Conservation (phyloP, 345 rosid genomes). For the Physaria fendleri region DNA sequence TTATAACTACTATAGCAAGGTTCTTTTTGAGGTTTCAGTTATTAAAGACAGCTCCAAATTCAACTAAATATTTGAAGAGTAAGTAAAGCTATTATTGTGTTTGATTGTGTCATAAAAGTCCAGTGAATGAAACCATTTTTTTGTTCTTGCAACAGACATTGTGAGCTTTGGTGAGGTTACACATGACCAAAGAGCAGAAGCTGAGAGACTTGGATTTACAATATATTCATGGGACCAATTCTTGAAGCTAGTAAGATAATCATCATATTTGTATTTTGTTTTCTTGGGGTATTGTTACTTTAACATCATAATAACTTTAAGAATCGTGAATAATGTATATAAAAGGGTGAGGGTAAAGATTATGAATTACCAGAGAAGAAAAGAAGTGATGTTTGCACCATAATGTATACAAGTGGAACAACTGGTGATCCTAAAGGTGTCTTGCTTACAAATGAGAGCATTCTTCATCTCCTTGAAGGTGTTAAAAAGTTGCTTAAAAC, state of each 20-base stretch:
- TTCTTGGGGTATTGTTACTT: background rate
- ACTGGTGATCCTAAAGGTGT: conserved; percentile 99
- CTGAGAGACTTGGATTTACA: conserved; percentile 49
- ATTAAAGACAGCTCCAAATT: conserved; percentile 70
- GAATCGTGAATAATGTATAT: background rate
- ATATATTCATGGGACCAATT: conserved; percentile 83
- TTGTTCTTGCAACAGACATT: conserved; percentile 49
- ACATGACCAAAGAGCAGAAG: conserved; percentile 53
- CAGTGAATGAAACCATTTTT: background rate
- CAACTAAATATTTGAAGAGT: conserved; percentile 65
- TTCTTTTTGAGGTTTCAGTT: conserved; percentile 42
- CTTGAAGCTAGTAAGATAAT: conserved; percentile 52
- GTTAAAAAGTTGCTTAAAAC: conserved; percentile 48
- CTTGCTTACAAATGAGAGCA: conserved; percentile 82
- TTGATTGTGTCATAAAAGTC: background rate
- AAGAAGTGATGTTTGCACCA: conserved; percentile 78
- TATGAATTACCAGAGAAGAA: conserved; percentile 77
- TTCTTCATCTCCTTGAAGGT: conserved; percentile 72
- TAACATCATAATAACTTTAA: background rate
- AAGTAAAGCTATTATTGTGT: conserved; percentile 27
- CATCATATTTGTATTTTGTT: background rate
- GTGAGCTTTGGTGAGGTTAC: conserved; percentile 91
- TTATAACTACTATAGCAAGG: background rate
- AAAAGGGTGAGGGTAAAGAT: conserved; percentile 57
- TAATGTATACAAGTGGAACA: conserved; percentile 99